Evolutionary conservation across 345 rosid genomes (phyloP).

Genomic region (Eucalyptus curtisii): DNA sequence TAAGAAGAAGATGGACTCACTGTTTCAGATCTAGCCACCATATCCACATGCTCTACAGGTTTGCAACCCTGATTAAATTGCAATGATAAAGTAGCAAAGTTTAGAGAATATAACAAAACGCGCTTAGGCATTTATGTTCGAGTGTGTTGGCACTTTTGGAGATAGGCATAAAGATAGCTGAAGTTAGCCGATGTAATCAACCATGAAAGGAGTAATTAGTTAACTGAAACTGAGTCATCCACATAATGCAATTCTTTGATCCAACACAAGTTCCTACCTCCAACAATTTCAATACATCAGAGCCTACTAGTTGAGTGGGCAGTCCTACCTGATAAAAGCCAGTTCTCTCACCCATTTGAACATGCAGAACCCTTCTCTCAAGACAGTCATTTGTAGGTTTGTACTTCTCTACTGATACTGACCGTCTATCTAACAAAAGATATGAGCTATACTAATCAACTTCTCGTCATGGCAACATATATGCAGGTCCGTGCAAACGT

Average conservation of each 20-base stretch:
- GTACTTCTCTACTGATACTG: neutral
- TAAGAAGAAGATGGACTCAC: constrained; percentile 78
- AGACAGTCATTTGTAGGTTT: neutral
- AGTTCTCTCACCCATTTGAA: neutral
- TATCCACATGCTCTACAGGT: constrained; percentile 72
- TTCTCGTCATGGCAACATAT: neutral
- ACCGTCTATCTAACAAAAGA: neutral
- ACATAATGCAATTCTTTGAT: neutral
- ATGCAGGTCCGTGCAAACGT: neutral
- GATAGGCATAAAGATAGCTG: neutral
- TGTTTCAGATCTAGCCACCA: constrained; percentile 61
- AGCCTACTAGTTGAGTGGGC: neutral
- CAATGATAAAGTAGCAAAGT: neutral
- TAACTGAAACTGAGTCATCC: neutral
- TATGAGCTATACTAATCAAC: neutral
- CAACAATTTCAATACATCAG: neutral
- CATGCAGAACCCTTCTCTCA: neutral
- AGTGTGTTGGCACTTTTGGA: neutral
- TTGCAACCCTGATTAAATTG: constrained; percentile 57
- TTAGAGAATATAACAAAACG: neutral
- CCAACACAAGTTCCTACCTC: neutral
- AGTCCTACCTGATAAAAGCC: neutral
- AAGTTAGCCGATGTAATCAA: neutral
- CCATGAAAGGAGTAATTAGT: neutral
- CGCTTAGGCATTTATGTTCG: neutral